A percentile compares a stretch with the other conserved stretches of the same genome.
Conservation (phyloP, 306 rosid genomes). For the Mimosa bimucronata region DNA sequence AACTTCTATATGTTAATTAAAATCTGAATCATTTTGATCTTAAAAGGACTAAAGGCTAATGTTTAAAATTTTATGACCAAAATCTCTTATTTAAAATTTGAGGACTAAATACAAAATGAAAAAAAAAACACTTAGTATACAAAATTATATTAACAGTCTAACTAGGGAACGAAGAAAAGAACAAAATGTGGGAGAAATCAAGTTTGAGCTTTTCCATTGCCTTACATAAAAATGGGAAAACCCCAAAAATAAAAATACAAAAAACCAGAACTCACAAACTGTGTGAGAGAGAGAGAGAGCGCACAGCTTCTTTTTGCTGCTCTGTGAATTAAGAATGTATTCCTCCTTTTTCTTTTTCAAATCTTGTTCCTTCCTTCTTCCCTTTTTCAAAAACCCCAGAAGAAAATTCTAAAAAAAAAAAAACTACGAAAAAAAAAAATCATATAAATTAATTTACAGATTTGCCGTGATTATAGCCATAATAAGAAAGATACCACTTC, state of each 20-base stretch:
- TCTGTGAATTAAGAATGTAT: constrained; percentile 14
- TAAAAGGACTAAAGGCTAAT: no score
- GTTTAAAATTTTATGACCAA: no score
- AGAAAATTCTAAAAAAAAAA: background rate
- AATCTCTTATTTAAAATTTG: no score
- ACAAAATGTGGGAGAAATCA: background rate
- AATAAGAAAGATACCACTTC: constrained; percentile 69
- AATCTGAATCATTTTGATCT: no score
- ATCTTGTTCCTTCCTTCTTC: constrained; percentile 3
- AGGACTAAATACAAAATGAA: no score
- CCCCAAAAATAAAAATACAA: background rate
- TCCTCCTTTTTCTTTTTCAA: background rate
- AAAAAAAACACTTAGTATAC: no score
- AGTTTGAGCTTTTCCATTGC: background rate
- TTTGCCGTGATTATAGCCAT: constrained; percentile 42
- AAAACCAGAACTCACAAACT: background rate
- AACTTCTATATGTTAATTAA: no score
- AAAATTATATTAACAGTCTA: no score
- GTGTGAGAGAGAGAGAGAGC: background rate
- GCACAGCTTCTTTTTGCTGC: constrained; percentile 21
- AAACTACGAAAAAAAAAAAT: background rate
- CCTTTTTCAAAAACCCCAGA: background rate
- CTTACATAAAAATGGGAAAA: background rate
- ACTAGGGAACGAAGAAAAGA: background rate
- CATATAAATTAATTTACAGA: constrained; percentile 8